These are phyloP conservation scores for Candida montana DNA, from an alignment of 805 yeast species.

Conservation along the genomic window DNA sequence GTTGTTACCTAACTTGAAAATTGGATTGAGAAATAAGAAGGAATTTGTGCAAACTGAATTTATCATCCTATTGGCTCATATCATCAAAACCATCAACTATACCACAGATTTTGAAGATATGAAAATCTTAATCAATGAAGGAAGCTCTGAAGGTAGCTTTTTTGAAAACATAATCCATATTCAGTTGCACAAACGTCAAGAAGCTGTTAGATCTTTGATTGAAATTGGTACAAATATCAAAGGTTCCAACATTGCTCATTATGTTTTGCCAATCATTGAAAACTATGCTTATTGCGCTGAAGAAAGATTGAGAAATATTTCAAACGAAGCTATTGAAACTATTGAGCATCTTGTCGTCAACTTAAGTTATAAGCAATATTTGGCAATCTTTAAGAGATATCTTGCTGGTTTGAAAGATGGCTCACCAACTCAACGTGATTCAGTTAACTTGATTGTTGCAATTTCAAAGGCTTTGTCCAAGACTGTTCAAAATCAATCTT, in stretches of 20 bases:
- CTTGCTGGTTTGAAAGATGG: constrained; percentile 43
- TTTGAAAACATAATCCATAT: constrained; percentile 74
- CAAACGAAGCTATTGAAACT: constrained; percentile 60
- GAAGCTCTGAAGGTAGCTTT: constrained; percentile 52
- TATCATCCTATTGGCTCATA: constrained; percentile 57
- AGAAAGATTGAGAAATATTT: constrained; percentile 55
- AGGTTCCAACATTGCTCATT: constrained; percentile 64
- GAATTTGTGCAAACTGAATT: constrained; percentile 71
- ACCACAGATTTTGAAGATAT: constrained; percentile 56
- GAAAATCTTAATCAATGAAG: constrained; percentile 54
- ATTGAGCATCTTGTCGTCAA: constrained; percentile 53
- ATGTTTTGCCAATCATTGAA: constrained; percentile 80
- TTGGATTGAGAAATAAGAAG: constrained; percentile 56
- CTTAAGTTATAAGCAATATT: constrained; percentile 75
- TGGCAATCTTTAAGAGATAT: constrained; percentile 69
- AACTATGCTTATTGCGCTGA: constrained; percentile 59
- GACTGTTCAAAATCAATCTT: constrained; percentile 25
- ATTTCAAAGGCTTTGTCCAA: constrained; percentile 45
- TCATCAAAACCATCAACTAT: constrained; percentile 43
- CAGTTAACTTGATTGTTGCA: constrained; percentile 53
- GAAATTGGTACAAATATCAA: constrained; percentile 42
- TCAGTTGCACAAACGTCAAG: constrained; percentile 79
- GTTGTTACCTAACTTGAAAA: constrained; percentile 59
- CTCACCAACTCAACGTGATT: constrained; percentile 47
- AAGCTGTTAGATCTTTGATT: constrained; percentile 67